These are phyloP conservation scores for Yarrowia hollandica DNA, from an alignment of 805 yeast genomes.

Conservation along the genomic window DNA sequence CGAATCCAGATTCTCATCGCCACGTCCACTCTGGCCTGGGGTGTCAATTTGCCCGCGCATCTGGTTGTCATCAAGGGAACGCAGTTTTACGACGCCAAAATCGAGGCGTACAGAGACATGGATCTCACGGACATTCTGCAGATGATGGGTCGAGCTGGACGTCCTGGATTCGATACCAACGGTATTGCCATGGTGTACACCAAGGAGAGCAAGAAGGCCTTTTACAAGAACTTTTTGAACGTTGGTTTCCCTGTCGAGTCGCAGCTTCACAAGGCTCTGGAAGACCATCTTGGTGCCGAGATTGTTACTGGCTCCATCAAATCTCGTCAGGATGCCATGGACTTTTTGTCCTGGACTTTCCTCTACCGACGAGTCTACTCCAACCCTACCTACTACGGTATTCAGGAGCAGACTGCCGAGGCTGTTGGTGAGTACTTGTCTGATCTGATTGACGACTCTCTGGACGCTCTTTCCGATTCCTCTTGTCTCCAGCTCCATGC, in stretches of 20 bases:
- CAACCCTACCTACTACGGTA: slow-evolving; percentile 74
- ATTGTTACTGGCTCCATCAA: slow-evolving; percentile 67
- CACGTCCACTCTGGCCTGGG: slow-evolving; percentile 86
- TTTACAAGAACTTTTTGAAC: slow-evolving; percentile 74
- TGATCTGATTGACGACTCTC: slow-evolving; percentile 62
- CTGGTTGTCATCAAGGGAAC: slow-evolving; percentile 78
- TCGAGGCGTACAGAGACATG: slow-evolving; percentile 74
- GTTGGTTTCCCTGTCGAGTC: slow-evolving; percentile 84
- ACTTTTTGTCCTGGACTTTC: slow-evolving; percentile 75
- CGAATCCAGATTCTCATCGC: slow-evolving; percentile 74
- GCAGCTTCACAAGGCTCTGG: slow-evolving; percentile 72
- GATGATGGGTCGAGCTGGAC: slow-evolving; percentile 85
- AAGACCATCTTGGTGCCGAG: slow-evolving; percentile 79
- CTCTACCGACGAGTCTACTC: slow-evolving; percentile 71
- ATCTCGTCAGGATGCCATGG: slow-evolving; percentile 67
- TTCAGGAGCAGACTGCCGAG: slow-evolving; percentile 60
- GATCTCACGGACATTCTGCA: slow-evolving; percentile 78
- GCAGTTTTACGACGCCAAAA: slow-evolving; percentile 55
- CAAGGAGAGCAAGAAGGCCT: slow-evolving; percentile 69
- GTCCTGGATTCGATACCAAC: slow-evolving; percentile 76
- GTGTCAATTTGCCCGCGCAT: slow-evolving; percentile 80
- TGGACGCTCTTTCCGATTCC: slow-evolving; percentile 67
- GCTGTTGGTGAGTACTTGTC: slow-evolving; percentile 42
- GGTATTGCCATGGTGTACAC: slow-evolving; percentile 78
- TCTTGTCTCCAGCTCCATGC: slow-evolving; percentile 56